Evolutionary conservation across 257 asterid genomes (phyloP).

Genomic region (Solanum medicagineum): DNA sequence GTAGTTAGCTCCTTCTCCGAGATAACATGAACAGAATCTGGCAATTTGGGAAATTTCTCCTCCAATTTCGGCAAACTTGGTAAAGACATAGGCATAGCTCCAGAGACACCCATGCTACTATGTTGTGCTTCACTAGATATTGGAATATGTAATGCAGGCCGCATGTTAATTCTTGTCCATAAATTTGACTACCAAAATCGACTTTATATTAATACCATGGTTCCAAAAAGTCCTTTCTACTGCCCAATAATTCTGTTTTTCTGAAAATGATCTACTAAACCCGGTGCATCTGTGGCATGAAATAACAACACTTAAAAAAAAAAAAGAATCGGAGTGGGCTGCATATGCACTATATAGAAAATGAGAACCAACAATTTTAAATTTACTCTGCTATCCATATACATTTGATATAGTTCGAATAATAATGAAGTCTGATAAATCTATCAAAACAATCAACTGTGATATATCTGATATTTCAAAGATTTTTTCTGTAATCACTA

Average conservation of each 20-base stretch:
- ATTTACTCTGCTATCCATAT: background rate
- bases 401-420: background rate
- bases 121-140: slow-evolving; percentile 29
- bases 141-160: slow-evolving; percentile 37
- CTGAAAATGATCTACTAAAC: background rate
- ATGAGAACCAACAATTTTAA: background rate
- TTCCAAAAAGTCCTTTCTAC: background rate
- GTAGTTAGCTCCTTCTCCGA: background rate
- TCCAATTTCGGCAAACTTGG: slow-evolving; percentile 24
- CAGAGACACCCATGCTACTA: slow-evolving; percentile 30
- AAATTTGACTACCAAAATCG: slow-evolving; percentile 3
- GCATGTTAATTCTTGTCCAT: slow-evolving; percentile 32
- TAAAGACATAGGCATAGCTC: slow-evolving; percentile 27
- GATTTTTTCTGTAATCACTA: background rate
- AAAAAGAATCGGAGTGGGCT: background rate
- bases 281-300: background rate
- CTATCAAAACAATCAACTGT: background rate
- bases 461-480: background rate
- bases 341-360: background rate
- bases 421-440: background rate
- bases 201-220: background rate
- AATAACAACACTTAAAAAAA: background rate
- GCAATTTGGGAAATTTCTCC: slow-evolving; percentile 30
- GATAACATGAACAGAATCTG: background rate
- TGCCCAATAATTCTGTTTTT: background rate